Evolutionary conservation across 176 grass and related monocot genomes (phyloP), one percentile per base, ranked within the genome.

Genomic region (Zizania latifolia): DNA sequence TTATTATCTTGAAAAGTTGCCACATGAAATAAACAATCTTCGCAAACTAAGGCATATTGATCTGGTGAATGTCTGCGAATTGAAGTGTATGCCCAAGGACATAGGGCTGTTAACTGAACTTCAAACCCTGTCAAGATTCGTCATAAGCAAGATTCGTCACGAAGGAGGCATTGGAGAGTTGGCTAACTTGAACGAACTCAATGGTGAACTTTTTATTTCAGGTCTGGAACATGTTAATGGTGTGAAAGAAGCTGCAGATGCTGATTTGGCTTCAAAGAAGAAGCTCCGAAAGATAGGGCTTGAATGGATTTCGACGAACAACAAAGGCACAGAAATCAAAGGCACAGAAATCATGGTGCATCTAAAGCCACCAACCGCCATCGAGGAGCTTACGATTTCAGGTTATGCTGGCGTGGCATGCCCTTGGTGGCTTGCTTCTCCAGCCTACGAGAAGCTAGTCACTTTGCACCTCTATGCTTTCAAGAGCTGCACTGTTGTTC

Each of bases 1-100:
- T 5, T 82, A 84, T 35, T 0, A 16, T 77, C 77, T 92, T 11
- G 79, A 62, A 58, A 17, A 88, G 74, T 74, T 92, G 58, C 85
- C 89, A 13, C 8, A 5, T 3, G 1, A 74, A 16, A 41, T 50
- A 14, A 88, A 48, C 5, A 15, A 72, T 12, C 77, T 88, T 43
- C 55, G 9, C 12, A 74, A 74, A 13, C 73, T 92, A 21, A 74
- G 72, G 28, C 77, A 88, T 40, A 79, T 88, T 24, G 89, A 92
- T 82, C 70, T 92, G 5, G 13, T n/a, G 63, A 11, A 46, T 6
- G 14, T 48, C 19, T 45, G 23, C 46, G 29, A 19, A 0, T 88
- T 92, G 66, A 32, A 2, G 21, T 43, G 1, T 6, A 88, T 92
- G 67, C 85, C 85, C 0, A 58, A 74, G 26, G 34, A 31, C 21